Conservation (phyloP, 2,329 filamentous ascomycete genomes). For the Pseudocercospora fijiensis region DNA sequence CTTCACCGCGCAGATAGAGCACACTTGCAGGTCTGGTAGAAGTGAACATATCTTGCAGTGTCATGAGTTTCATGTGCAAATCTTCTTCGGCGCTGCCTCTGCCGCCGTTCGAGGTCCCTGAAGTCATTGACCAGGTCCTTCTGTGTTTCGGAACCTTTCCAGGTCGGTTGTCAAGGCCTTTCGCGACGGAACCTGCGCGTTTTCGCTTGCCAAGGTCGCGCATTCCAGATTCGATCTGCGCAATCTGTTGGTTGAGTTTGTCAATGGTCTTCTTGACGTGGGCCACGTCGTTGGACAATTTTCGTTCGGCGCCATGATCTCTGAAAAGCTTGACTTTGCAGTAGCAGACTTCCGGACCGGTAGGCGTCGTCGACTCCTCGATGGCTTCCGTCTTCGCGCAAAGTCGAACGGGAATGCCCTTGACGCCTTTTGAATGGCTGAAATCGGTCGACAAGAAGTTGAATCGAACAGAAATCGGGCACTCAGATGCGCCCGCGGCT, state of each 20-base stretch:
- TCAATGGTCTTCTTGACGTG: slow-evolving; percentile 97
- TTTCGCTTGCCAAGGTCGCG: slow-evolving; percentile 62
- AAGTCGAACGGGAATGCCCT: slow-evolving; percentile 89
- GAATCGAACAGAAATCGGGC: slow-evolving; percentile 86
- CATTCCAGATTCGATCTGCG: slow-evolving; percentile 65
- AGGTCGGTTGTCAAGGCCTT: slow-evolving; percentile 57
- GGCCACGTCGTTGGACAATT: slow-evolving; percentile 88
- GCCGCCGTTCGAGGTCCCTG: slow-evolving; percentile 51
- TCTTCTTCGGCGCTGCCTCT: slow-evolving; percentile 62
- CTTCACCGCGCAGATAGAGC: slow-evolving; percentile 73
- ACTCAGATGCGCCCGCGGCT: slow-evolving; percentile 72
- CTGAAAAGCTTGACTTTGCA: slow-evolving; percentile 97
- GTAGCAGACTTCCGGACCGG: slow-evolving; percentile 71
- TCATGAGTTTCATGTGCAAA: slow-evolving; percentile 73
- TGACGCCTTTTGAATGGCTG: slow-evolving; percentile 97
- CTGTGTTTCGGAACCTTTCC: slow-evolving; percentile 90
- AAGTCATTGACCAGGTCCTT: slow-evolving; percentile 92
- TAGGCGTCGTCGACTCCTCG: slow-evolving; percentile 29
- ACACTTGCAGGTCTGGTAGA: slow-evolving; percentile 77
- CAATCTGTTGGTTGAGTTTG: slow-evolving; percentile 90
- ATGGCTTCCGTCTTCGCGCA: slow-evolving; percentile 84
- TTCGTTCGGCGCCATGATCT: slow-evolving; percentile 92
- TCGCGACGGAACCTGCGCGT: slow-evolving; percentile 53
- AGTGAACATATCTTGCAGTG: slow-evolving; percentile 83
- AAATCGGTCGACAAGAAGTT: slow-evolving; percentile 99